These are phyloP conservation scores for Candida adriatica DNA, from an alignment of 805 yeast species.

Conservation along the genomic window DNA sequence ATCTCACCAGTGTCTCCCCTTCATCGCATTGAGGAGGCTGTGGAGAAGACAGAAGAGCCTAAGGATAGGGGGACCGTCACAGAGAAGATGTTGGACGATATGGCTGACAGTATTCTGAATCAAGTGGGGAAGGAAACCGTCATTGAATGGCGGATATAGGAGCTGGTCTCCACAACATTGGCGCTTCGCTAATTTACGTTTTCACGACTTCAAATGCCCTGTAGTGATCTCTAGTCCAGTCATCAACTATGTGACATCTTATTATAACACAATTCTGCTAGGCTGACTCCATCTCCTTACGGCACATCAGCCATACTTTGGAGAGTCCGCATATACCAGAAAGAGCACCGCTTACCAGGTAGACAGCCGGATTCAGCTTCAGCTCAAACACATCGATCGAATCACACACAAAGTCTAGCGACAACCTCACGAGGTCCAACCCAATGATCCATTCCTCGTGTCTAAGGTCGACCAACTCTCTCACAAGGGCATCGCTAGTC, in stretches of 20 bases:
- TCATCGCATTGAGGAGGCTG: constrained; percentile 19
- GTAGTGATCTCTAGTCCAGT: too few relatives aligned
- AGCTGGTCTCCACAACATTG: too few relatives aligned
- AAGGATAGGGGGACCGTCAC: constrained; percentile 6
- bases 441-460: constrained; percentile 30
- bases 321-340: constrained; percentile 21
- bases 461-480: constrained; percentile 28
- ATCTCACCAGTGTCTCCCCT: constrained; percentile 13
- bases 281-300: constrained; percentile 15
- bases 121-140: constrained; percentile 10
- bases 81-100: constrained; percentile 18
- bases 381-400: constrained; percentile 38
- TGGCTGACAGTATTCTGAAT: constrained; percentile 21
- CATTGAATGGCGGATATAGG: constrained; percentile 20
- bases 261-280: too few relatives aligned
- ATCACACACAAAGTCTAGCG: constrained; percentile 43
- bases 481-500: constrained; percentile 6
- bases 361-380: constrained; percentile 21
- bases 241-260: too few relatives aligned
- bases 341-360: constrained; percentile 16
- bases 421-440: constrained; percentile 35
- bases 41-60: background rate
- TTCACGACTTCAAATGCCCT: too few relatives aligned
- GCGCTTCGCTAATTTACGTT: too few relatives aligned
- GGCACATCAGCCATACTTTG: constrained; percentile 21